Conservation (phyloP, 1,139 yeast species). For the Yamadazyma buinensis region DNA sequence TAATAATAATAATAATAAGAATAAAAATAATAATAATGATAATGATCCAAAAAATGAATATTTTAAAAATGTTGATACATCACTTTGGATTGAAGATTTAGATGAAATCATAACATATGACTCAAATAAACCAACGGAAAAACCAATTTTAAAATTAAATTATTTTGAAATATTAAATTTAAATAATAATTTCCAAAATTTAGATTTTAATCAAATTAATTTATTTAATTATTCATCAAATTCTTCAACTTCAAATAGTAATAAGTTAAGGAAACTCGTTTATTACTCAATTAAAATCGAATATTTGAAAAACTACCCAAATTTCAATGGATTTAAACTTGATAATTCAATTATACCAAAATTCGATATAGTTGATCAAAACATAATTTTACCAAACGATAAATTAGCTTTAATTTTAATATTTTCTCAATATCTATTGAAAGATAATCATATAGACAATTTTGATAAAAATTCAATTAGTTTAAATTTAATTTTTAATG, state of each 20-base stretch:
- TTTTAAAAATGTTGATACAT: conserved; percentile 6
- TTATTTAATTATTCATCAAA: conserved; percentile 2
- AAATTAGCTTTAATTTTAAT: conserved; percentile 11
- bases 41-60: background rate
- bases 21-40: background rate
- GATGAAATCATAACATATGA: conserved; percentile 18
- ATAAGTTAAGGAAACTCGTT: conserved; percentile 25
- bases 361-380: conserved; percentile 3
- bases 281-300: conserved; percentile 33
- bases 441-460: conserved; percentile 49
- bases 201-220: conserved; percentile 22
- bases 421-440: conserved; percentile 9
- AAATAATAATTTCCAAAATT: conserved; percentile 19
- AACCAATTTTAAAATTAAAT: conserved; percentile 16
- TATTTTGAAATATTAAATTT: conserved; percentile 26
- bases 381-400: conserved; percentile 24
- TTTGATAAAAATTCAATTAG: conserved; percentile 16
- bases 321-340: conserved; percentile 10
- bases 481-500: conserved; percentile 23
- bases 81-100: conserved; percentile 14
- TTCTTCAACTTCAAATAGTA: conserved; percentile 20
- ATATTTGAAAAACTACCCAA: conserved; percentile 19
- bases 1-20: background rate
- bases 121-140: conserved; percentile 5
- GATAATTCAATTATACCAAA: conserved; percentile 9